Evolutionary conservation across 306 rosid species (phyloP).

Genomic region (Trichosanthes cucumerina): DNA sequence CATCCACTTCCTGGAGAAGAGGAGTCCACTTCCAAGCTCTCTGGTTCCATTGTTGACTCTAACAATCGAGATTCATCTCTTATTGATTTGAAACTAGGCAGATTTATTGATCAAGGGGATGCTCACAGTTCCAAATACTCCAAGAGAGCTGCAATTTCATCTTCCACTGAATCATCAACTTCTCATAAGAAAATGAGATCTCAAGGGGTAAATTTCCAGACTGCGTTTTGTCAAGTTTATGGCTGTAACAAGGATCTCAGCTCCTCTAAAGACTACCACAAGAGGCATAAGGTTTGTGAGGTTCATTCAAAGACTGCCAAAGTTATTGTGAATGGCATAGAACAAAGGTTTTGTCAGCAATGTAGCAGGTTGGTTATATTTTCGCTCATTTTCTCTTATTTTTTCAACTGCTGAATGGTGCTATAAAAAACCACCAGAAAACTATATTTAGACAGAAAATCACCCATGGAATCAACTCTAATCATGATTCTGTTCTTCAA

Average conservation of each 20-base stretch:
- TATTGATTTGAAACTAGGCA: slow-evolving; percentile 73
- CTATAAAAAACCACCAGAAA: neutral
- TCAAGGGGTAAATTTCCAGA: slow-evolving; percentile 33
- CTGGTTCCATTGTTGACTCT: slow-evolving; percentile 47
- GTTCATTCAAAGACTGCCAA: slow-evolving; percentile 73
- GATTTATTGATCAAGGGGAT: slow-evolving; percentile 45
- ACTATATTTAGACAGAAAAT: neutral
- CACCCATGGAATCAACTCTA: neutral
- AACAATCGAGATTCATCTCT: slow-evolving; percentile 45
- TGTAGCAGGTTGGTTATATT: slow-evolving; percentile 63
- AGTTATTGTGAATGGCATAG: slow-evolving; percentile 71
- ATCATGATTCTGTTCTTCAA: neutral
- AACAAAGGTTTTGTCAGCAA: slow-evolving; percentile 94
- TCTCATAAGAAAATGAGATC: slow-evolving; percentile 46
- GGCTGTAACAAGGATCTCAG: slow-evolving; percentile 83
- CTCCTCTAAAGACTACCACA: slow-evolving; percentile 75
- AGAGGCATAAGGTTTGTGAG: slow-evolving; percentile 91
- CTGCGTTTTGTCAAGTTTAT: slow-evolving; percentile 69
- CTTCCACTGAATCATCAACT: slow-evolving; percentile 55
- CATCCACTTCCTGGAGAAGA: slow-evolving; percentile 30
- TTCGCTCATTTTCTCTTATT: slow-evolving; percentile 1
- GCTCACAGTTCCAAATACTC: slow-evolving; percentile 23
- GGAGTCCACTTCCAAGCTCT: slow-evolving; percentile 44
- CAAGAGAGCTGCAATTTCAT: slow-evolving; percentile 26
- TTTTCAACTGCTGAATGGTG: neutral